Conservation (phyloP, 768 basidiomycete genomes). For the Mycena galericulata region DNA sequence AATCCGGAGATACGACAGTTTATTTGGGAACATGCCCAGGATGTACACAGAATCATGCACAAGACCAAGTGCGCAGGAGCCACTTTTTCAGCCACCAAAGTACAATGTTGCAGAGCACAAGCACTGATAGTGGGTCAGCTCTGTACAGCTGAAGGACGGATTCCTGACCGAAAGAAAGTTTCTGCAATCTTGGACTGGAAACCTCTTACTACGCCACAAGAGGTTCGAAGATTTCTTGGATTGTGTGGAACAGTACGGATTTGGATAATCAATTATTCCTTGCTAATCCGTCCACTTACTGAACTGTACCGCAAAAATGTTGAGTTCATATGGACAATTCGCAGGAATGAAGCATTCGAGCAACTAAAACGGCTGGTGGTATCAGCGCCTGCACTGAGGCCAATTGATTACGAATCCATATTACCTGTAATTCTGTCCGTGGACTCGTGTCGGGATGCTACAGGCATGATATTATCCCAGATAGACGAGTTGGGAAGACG, state of each 20-base stretch:
- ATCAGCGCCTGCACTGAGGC: conserved; percentile 38
- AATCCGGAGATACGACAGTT: conserved; percentile 43
- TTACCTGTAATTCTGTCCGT: conserved; percentile 46
- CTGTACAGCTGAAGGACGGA: conserved; percentile 45
- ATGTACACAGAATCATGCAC: conserved; percentile 46
- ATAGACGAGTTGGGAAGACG: conserved; percentile 38
- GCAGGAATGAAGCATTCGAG: conserved; percentile 38
- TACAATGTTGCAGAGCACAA: conserved; percentile 39
- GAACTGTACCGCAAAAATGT: conserved; percentile 29
- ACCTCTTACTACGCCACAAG: conserved; percentile 23
- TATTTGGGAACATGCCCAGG: conserved; percentile 50
- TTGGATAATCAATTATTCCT: conserved; percentile 38
- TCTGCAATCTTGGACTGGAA: conserved; percentile 44
- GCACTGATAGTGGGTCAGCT: conserved; percentile 46
- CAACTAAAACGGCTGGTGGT: conserved; percentile 28
- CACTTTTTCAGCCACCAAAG: conserved; percentile 46
- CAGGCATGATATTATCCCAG: conserved; percentile 49
- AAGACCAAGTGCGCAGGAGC: conserved; percentile 41
- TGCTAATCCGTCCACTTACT: conserved; percentile 29
- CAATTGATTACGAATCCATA: conserved; percentile 47
- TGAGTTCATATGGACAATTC: conserved; percentile 44
- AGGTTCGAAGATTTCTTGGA: conserved; percentile 40
- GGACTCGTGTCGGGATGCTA: conserved; percentile 43
- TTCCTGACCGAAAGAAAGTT: conserved; percentile 43
- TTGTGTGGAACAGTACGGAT: conserved; percentile 39